These are phyloP conservation scores for Candida corydali DNA, from an alignment of 805 yeast species.

Conservation along the genomic window DNA sequence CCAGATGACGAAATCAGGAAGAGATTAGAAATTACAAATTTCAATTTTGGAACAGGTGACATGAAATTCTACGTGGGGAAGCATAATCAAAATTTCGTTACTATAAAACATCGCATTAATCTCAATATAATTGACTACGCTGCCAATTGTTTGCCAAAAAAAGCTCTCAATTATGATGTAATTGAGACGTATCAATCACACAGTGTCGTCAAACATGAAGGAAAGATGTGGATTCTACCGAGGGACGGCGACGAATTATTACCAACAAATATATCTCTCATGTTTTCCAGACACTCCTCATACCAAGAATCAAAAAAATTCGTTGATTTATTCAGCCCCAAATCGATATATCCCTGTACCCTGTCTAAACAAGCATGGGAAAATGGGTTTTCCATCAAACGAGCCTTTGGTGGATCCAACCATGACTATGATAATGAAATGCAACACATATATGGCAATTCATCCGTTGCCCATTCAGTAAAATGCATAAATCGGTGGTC, in stretches of 20 bases:
- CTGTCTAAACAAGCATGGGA: conserved; percentile 30
- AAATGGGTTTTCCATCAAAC: conserved; percentile 33
- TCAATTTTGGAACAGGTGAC: not conserved
- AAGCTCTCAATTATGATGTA: conserved; percentile 13
- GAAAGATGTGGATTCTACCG: conserved; percentile 26
- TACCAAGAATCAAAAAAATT: conserved; percentile 36
- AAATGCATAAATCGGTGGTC: conserved; percentile 31
- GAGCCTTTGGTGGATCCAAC: conserved; percentile 33
- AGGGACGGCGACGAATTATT: conserved; percentile 22
- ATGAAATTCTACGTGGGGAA: conserved; percentile 5
- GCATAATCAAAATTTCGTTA: conserved; percentile 12
- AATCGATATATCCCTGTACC: conserved; percentile 43
- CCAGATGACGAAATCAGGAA: conserved; percentile 7
- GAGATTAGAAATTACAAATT: conserved; percentile 2
- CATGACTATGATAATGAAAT: conserved; percentile 14
- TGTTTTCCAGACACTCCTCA: conserved; percentile 48
- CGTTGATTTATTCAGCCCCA: conserved; percentile 31
- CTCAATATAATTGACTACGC: conserved; percentile 32
- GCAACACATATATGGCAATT: conserved; percentile 16
- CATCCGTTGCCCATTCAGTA: conserved; percentile 16
- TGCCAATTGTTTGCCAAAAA: conserved; percentile 25
- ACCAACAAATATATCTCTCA: conserved; percentile 31
- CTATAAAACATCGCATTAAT: conserved; percentile 33
- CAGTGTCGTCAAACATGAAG: conserved; percentile 19
- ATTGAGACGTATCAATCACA: conserved; percentile 17